Base-by-base conservation (phyloP, 2,329 filamentous ascomycete species). In the Exophiala spinifera region DNA sequence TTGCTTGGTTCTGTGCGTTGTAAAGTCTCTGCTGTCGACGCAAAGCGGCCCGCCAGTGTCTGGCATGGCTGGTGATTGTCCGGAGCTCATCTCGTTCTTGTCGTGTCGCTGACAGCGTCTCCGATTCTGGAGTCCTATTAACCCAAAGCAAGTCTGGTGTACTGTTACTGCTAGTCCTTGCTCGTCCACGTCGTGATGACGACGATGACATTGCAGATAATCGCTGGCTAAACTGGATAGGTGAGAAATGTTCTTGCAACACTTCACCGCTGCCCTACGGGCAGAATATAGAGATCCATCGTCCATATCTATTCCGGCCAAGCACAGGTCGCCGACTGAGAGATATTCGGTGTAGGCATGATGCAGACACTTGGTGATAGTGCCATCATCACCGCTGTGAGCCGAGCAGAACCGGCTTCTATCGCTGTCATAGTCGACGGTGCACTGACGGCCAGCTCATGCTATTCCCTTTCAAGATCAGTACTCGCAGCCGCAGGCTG, bases 71-170 rank as follows among this genome's bases (percentile, higher is more conserved):
- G 39, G 57, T 59, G 31, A 59, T 59, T 11, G 53, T 56, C 48
- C 57, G 53, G 33, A 59, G 50, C 23, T 56, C 57, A 21, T 59
- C 57, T 20, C 57, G 46, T 43, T 56, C 53, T 31, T 56, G 53
- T 50, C 57, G 50, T 17, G 49, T 59, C 6, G 57, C 47, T 10
- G 53, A 54, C 20, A 59, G 45, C 17, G 46, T 50, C 11, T 56
- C 57, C 10, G 57, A 59, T 15, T 56, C 57, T 34, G 57, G 53
- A 13, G 49, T 54, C n/a, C 57, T 50, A 33, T 59, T 59, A 28
- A 59, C 51, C 57, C 57, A 59, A 45, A 59, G 57, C 33, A 59
- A 59, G 31, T 59, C 57, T 19, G 53, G 57, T 45, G 45, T 50
- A 42, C n/a, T 39, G 11, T 23, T 51, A 28, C 36, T 20, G 17